phyloP scores from a whole-genome alignment of 345 rosid species.

The Combretum micranthum region DNA sequence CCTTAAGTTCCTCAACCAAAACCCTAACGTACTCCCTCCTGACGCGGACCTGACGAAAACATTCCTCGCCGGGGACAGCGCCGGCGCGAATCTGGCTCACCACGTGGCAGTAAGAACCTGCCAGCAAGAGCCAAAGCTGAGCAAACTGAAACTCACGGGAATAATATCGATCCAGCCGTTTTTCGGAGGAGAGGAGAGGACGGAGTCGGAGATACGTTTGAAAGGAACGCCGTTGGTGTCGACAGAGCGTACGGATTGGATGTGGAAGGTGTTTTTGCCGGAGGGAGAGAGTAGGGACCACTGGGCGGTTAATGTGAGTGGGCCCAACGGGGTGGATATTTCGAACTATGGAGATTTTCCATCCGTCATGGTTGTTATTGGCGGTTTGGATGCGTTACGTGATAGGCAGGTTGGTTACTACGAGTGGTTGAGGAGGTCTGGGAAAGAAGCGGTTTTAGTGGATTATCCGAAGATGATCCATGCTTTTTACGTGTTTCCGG shows the following conservation, averaged over 20 bases:
- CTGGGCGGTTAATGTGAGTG: slow-evolving; percentile 34
- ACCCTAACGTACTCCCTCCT: slow-evolving; percentile 29
- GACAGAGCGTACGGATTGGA: slow-evolving; percentile 37
- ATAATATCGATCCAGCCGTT: slow-evolving; percentile 65
- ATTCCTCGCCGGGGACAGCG: slow-evolving; percentile 73
- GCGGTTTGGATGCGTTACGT: slow-evolving; percentile 64
- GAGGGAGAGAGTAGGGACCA: slow-evolving; percentile 56
- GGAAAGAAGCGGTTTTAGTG: slow-evolving; percentile 48
- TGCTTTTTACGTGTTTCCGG: slow-evolving; percentile 75
- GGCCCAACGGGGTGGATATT: slow-evolving; percentile 38
- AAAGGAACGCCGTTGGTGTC: slow-evolving; percentile 30
- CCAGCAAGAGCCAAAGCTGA: slow-evolving; percentile 5
- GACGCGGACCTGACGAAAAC: slow-evolving; percentile 52
- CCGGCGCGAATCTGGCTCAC: slow-evolving; percentile 78
- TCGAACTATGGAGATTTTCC: slow-evolving; percentile 44
- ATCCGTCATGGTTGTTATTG: slow-evolving; percentile 37
- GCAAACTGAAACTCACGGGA: slow-evolving; percentile 30
- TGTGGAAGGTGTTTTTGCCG: slow-evolving; percentile 52
- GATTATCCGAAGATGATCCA: slow-evolving; percentile 74
- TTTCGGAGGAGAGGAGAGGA: slow-evolving; percentile 75
- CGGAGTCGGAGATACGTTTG: slow-evolving; percentile 49
- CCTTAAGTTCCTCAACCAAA: slow-evolving; percentile 41
- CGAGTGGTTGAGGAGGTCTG: slow-evolving; percentile 59
- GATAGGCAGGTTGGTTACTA: slow-evolving; percentile 77
- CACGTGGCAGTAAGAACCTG: slow-evolving; percentile 47